phyloP scores from a whole-genome alignment of 75 land plant species.

The Cunninghamia lanceolata region DNA sequence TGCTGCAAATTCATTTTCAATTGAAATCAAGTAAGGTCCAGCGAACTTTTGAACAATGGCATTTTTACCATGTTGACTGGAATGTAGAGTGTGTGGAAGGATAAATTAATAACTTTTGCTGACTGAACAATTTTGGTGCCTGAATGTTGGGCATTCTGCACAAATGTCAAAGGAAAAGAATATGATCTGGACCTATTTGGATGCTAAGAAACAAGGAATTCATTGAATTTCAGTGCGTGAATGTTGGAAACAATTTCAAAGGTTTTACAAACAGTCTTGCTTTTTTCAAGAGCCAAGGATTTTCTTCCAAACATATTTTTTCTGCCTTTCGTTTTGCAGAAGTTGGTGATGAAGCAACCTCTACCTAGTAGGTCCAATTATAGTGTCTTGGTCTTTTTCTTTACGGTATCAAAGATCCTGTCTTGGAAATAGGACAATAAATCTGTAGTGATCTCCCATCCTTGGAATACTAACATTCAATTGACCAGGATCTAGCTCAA shows the following conservation, averaged over 20 bases:
- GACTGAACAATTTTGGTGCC: background rate
- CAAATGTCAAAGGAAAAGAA: background rate
- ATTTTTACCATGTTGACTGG: background rate
- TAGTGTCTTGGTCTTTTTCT: background rate
- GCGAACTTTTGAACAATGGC: background rate
- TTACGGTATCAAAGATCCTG: background rate
- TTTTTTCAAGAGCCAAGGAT: background rate
- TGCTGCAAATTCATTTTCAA: background rate
- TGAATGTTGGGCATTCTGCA: background rate
- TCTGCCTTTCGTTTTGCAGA: background rate
- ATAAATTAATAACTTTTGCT: no score
- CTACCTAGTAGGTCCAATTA: no score
- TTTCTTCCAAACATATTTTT: background rate
- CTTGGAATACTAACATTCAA: no score
- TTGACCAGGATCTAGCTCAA: no score
- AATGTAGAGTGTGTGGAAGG: background rate
- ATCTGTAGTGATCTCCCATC: no score
- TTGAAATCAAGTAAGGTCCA: background rate
- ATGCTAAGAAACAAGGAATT: background rate
- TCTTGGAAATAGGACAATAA: background rate
- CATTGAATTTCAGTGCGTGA: background rate
- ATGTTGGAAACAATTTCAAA: background rate
- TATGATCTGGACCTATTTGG: background rate
- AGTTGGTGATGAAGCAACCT: background rate
- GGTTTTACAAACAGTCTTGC: background rate